Evolutionary conservation across 495 filamentous ascomycete species (phyloP).

Genomic region (Xylaria intraflava): DNA sequence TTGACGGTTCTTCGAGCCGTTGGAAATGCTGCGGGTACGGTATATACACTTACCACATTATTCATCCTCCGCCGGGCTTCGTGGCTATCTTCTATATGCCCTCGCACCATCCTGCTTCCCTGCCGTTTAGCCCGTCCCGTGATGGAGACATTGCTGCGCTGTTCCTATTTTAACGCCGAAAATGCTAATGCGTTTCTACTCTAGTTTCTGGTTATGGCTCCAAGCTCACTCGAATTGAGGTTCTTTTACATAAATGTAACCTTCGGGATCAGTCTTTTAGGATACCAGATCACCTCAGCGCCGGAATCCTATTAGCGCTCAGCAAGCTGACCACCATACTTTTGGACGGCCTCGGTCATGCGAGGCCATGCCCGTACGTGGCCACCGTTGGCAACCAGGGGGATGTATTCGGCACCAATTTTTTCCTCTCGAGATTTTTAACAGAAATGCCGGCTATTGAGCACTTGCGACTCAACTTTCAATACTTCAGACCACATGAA

Average conservation of each 20-base stretch:
- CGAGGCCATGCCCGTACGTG: neutral
- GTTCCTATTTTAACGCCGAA: neutral
- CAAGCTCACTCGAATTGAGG: slow-evolving; percentile 27
- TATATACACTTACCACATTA: neutral
- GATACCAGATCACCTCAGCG: slow-evolving; percentile 27
- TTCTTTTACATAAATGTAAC: slow-evolving; percentile 23
- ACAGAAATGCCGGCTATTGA: slow-evolving; percentile 18
- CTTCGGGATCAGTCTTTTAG: slow-evolving; percentile 27
- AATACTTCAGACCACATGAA: neutral
- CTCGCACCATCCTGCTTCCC: neutral
- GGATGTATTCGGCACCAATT: neutral
- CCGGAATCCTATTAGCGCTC: slow-evolving; percentile 24
- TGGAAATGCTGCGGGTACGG: slow-evolving; percentile 16
- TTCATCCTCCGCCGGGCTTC: neutral
- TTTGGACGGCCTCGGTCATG: slow-evolving; percentile 24
- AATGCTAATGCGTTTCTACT: neutral
- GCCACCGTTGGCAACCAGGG: neutral
- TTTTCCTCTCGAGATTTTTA: slow-evolving; percentile 20
- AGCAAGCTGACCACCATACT: slow-evolving; percentile 31
- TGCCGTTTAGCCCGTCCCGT: neutral
- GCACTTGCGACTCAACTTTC: slow-evolving; percentile 29
- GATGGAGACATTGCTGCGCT: neutral
- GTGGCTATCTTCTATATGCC: neutral
- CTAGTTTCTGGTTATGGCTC: neutral
- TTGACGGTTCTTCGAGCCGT: slow-evolving; percentile 27